Evolutionary conservation across 495 filamentous ascomycete species (phyloP), one percentile per base, ranked within the genome.

Genomic region (Ramalina intermedia): DNA sequence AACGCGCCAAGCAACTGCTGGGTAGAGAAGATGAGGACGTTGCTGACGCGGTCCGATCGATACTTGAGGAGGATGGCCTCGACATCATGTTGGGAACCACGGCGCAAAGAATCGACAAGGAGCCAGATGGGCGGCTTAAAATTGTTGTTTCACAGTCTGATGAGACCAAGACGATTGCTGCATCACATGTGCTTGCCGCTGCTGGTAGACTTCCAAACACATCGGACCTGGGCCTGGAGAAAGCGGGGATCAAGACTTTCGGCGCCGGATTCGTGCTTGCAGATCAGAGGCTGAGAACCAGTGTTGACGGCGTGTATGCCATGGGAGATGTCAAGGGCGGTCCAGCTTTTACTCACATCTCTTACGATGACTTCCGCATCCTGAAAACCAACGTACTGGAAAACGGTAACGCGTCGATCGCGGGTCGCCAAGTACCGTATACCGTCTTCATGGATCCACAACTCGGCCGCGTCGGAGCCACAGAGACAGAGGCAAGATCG

Each of bases 321-420:
- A 48, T 77, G 4, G 72, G 73, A 43, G 72, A 77, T 48, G 66
- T 69, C 35, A 68, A 72, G 44, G 70, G 69, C 33, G 65, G 64
- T 5, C 72, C 72, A 9, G 70, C 70, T 5, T 77, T 77, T 59
- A 75, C 71, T 3, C 72, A 77, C 58, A 63, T 75, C 43, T 69
- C 68, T 0, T 75, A 74, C 60, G 71, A 77, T 55, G 71, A 75
- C 55, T 75, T 69, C 47, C 71, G 73, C 45, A 70, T 75, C 54
- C 35, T 75, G 36, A 60, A 64, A 35, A 49, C 56, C 48, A 69
- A 71, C 53, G 48, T 71, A 50, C 37, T 67, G 14, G 41, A 26
- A 1, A 5, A 24, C 51, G 20, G 36, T 23, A 37, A 40, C 38
- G 26, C 44, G 9, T 64, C 60, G 14, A 69, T 58, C 4, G 39